phyloP scores from a whole-genome alignment of 108 stramenopile species.

The Cyclostephanos invisitatus region DNA sequence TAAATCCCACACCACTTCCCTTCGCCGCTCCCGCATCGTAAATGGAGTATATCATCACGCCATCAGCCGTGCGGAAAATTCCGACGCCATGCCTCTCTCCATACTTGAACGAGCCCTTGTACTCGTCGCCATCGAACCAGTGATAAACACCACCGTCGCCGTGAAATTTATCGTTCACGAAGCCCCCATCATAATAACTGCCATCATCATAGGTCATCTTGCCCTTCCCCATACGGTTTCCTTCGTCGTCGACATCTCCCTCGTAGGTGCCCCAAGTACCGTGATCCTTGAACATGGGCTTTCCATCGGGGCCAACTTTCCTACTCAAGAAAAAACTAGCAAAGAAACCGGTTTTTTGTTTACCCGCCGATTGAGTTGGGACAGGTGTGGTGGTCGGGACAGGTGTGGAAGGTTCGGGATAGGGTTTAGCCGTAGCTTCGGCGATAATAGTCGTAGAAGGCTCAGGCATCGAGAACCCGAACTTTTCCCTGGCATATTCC shows the following conservation, averaged over 20 bases:
- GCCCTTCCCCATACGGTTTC: conserved; percentile 22
- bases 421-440: neutral
- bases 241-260: conserved; percentile 20
- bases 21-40: conserved; percentile 12
- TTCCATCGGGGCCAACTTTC: conserved; percentile 11
- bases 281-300: conserved; percentile 22
- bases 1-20: conserved; percentile 17
- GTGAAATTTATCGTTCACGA: conserved; percentile 26
- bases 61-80: conserved; percentile 10
- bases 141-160: conserved; percentile 8
- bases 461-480: conserved; percentile 7
- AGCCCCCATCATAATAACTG: conserved; percentile 10
- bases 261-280: conserved; percentile 28
- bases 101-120: conserved; percentile 20
- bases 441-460: neutral
- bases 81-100: conserved; percentile 24
- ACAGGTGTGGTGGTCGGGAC: too few species aligned
- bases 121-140: conserved; percentile 21
- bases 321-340: conserved; percentile 16
- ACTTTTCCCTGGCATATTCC: conserved; percentile 11
- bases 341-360: conserved; percentile 11
- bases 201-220: conserved; percentile 28
- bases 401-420: neutral
- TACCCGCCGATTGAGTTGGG: neutral
- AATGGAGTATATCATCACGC: conserved; percentile 9